Percentiles rank a stretch among this genome's conserved stretches.
Evolutionary conservation across 106 monocot species (phyloP).

Genomic region (Platanthera zijinensis): DNA sequence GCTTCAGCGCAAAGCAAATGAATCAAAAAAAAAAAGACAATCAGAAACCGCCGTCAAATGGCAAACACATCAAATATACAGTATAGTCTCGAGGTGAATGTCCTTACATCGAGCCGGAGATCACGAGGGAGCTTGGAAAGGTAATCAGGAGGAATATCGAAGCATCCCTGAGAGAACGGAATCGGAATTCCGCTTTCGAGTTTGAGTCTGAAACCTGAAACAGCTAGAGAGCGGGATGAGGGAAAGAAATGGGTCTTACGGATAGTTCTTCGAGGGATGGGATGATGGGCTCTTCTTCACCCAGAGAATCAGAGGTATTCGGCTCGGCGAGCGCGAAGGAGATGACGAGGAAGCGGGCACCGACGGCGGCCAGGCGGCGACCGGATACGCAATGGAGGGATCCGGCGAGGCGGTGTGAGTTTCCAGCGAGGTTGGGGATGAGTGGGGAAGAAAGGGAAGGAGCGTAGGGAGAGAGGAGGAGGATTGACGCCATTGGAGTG

Average conservation of each 20-base stretch:
- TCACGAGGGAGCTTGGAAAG: slow-evolving; percentile 64
- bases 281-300: slow-evolving; percentile 22
- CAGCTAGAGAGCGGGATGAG: background rate
- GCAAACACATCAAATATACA: background rate
- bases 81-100: background rate
- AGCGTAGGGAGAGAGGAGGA: slow-evolving; percentile 13
- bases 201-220: background rate
- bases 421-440: slow-evolving; percentile 11
- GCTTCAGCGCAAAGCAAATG: slow-evolving; percentile 22
- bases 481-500: slow-evolving; percentile 30
- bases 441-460: slow-evolving; percentile 3
- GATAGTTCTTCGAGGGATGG: slow-evolving; percentile 76
- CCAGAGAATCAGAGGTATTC: slow-evolving; percentile 38
- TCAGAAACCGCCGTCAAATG: slow-evolving; percentile 4
- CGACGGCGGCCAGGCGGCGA: background rate
- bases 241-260: slow-evolving; percentile 20
- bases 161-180: slow-evolving; percentile 41
- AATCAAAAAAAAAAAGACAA: slow-evolving; percentile 8
- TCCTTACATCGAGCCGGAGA: slow-evolving; percentile 79
- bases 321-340: slow-evolving; percentile 40
- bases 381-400: slow-evolving; percentile 10
- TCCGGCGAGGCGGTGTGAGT: slow-evolving; percentile 17
- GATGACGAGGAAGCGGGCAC: slow-evolving; percentile 11
- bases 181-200: background rate
- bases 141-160: slow-evolving; percentile 69